Percentiles rank a stretch among this genome's conserved stretches.
These are phyloP conservation scores for Clathrus columnatus DNA, from an alignment of 768 basidiomycete species.

Conservation along the genomic window DNA sequence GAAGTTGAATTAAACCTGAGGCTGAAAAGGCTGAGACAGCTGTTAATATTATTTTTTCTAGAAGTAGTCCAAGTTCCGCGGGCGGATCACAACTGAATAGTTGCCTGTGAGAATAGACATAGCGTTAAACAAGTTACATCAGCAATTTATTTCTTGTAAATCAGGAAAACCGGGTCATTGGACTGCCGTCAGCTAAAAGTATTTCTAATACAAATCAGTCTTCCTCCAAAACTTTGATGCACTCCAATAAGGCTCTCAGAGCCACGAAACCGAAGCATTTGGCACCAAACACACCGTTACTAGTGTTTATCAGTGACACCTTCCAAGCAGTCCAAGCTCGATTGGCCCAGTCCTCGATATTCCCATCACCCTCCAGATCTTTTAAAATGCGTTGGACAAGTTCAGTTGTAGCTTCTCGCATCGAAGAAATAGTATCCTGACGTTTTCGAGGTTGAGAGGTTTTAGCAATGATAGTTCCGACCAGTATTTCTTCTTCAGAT, in stretches of 20 bases:
- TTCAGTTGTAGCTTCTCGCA: conserved; percentile 46
- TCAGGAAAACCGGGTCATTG: too few species aligned
- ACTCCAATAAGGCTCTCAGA: conserved; percentile 52
- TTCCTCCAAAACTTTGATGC: too few species aligned
- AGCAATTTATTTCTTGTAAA: too few species aligned
- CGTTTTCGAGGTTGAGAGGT: conserved; percentile 48
- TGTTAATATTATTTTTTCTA: too few species aligned
- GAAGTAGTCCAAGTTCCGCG: too few species aligned
- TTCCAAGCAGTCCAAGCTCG: conserved; percentile 51
- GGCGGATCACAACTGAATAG: too few species aligned
- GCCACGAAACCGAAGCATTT: conserved; percentile 56
- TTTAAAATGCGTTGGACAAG: conserved; percentile 43
- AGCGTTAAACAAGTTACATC: too few species aligned
- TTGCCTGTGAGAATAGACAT: too few species aligned
- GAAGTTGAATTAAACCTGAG: too few species aligned
- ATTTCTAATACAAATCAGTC: too few species aligned
- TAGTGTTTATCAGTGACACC: conserved; percentile 26
- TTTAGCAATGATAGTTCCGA: conserved; percentile 60
- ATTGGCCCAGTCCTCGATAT: conserved; percentile 32
- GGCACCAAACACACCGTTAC: conserved; percentile 41
- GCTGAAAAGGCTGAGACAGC: too few species aligned
- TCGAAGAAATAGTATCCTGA: conserved; percentile 41
- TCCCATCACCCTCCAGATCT: conserved; percentile 42
- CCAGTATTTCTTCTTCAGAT: conserved; percentile 53
- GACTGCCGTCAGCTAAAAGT: too few species aligned